Evolutionary conservation across 164 flowering plant genomes (phyloP).

Genomic region (Aristolochia fimbriata): DNA sequence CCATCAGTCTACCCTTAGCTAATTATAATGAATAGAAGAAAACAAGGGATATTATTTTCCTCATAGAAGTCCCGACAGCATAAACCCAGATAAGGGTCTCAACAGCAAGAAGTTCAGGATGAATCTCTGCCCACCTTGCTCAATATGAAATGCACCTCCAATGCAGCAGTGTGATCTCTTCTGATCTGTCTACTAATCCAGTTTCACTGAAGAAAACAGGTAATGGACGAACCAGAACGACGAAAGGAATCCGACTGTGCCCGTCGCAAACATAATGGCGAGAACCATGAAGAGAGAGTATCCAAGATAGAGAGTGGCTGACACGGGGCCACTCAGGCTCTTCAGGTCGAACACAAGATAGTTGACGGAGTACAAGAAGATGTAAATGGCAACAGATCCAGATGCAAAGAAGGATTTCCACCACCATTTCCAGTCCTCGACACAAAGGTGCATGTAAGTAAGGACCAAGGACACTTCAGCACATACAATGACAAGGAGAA

Average conservation of each 20-base stretch:
- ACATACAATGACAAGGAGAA: constrained; percentile 78
- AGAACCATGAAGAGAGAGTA: constrained; percentile 74
- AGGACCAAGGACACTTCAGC: constrained; percentile 82
- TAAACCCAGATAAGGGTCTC: neutral
- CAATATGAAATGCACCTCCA: neutral
- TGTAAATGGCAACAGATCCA: constrained; percentile 80
- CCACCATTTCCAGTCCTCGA: constrained; percentile 93
- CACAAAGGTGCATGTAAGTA: constrained; percentile 88
- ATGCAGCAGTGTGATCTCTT: neutral
- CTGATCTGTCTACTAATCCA: constrained; percentile 32
- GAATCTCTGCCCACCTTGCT: neutral
- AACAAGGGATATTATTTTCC: neutral
- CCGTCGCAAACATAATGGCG: constrained; percentile 75
- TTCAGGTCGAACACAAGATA: constrained; percentile 72
- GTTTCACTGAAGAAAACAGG: constrained; percentile 79
- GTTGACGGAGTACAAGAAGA: constrained; percentile 72
- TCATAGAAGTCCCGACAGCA: neutral
- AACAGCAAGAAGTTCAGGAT: neutral
- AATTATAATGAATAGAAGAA: neutral
- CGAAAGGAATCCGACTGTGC: constrained; percentile 76
- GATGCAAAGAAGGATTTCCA: constrained; percentile 96
- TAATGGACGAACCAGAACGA: constrained; percentile 88
- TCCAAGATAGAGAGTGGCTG: constrained; percentile 72
- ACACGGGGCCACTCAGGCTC: constrained; percentile 77
- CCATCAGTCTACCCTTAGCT: neutral